phyloP scores from a whole-genome alignment of 2,329 filamentous ascomycete species.

The Stagonosporopsis rhizophila region DNA sequence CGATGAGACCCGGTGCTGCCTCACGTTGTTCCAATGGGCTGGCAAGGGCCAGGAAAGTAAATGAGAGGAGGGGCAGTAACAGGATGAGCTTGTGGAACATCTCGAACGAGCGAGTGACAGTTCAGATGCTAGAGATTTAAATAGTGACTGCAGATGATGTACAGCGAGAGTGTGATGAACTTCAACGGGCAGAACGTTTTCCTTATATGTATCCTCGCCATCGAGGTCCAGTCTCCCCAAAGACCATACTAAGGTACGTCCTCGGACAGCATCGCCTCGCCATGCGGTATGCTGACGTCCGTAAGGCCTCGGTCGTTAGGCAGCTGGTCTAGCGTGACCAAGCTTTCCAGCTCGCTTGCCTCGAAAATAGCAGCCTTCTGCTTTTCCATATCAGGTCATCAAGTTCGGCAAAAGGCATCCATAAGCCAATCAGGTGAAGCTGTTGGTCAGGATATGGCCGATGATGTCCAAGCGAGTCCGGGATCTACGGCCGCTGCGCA shows the following conservation, averaged over 20 bases:
- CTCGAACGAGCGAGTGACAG: background rate
- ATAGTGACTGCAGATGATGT: too few relatives aligned
- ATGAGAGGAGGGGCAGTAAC: conserved; percentile 26
- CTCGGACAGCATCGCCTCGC: background rate
- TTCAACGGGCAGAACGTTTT: background rate
- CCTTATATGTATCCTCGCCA: conserved; percentile 2
- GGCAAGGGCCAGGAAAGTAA: conserved; percentile 26
- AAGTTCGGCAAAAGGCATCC: background rate
- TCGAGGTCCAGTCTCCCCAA: conserved; percentile 1
- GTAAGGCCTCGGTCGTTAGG: background rate
- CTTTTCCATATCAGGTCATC: background rate
- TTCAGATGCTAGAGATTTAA: background rate
- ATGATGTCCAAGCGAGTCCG: background rate
- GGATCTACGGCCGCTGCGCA: background rate
- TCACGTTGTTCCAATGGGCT: conserved; percentile 33
- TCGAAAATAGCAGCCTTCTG: background rate
- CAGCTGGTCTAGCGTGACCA: conserved; percentile 6
- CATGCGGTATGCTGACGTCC: background rate
- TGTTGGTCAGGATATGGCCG: background rate
- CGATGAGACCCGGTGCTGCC: conserved; percentile 31
- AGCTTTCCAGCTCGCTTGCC: conserved; percentile 5
- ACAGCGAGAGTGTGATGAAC: background rate
- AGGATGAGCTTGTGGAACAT: conserved; percentile 28
- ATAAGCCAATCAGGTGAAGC: background rate
- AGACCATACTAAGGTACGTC: background rate